Conservation (phyloP, 441 rosid genomes). For the Jatropha multifida region DNA sequence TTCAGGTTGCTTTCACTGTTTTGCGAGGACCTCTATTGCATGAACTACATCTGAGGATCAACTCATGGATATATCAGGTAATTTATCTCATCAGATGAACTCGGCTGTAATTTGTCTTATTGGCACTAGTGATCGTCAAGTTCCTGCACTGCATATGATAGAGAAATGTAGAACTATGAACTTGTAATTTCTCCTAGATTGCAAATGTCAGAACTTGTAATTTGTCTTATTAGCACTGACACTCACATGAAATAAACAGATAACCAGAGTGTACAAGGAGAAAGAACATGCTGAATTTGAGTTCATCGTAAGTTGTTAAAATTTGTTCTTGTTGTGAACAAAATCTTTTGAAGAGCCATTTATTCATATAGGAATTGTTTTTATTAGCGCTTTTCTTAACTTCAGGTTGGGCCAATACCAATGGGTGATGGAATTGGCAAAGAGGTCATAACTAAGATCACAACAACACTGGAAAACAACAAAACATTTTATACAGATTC, state of each 20-base stretch:
- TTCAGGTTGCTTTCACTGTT: constrained; percentile 69
- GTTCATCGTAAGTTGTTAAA: constrained; percentile 63
- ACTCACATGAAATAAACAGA: constrained; percentile 40
- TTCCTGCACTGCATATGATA: background rate
- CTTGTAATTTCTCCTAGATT: constrained; percentile 1
- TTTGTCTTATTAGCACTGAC: too few relatives aligned
- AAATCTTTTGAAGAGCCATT: constrained; percentile 1
- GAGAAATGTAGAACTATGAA: background rate
- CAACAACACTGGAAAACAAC: constrained; percentile 61
- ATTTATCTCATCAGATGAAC: constrained; percentile 9
- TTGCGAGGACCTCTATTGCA: constrained; percentile 73
- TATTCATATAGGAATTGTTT: constrained; percentile 10
- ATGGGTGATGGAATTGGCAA: constrained; percentile 78
- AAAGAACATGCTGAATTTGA: constrained; percentile 95
- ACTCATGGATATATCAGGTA: constrained; percentile 95
- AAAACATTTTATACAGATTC: constrained; percentile 94
- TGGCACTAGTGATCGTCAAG: background rate
- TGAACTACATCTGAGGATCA: constrained; percentile 84
- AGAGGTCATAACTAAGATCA: constrained; percentile 80
- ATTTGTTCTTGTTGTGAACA: constrained; percentile 9
- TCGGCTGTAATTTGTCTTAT: constrained; percentile 8
- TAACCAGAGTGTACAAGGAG: constrained; percentile 74
- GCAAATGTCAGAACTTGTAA: background rate
- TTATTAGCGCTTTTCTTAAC: constrained; percentile 2
- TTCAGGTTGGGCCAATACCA: constrained; percentile 92